phyloP scores from a whole-genome alignment of 805 yeast species.

The Limtongia smithiae region DNA sequence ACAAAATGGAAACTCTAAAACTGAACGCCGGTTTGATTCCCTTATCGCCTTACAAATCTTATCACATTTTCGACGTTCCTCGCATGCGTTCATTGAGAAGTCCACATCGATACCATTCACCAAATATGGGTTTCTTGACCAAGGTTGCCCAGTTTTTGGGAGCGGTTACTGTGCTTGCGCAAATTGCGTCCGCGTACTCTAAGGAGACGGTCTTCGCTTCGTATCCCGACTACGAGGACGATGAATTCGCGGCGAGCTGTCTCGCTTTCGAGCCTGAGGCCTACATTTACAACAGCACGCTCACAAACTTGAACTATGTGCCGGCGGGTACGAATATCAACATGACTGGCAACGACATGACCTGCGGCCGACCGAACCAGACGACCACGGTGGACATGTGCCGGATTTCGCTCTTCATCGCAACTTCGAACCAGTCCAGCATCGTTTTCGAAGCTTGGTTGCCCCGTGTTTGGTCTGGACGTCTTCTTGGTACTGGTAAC shows the following conservation, averaged over 20 bases:
- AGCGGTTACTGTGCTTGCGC: background rate
- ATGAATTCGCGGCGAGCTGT: slow-evolving; percentile 3
- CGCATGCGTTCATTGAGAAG: too few relatives aligned
- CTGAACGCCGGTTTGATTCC: background rate
- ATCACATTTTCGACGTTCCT: too few relatives aligned
- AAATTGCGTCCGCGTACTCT: background rate
- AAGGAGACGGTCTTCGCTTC: slow-evolving; percentile 1
- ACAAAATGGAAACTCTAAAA: background rate
- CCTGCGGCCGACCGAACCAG: slow-evolving; percentile 3
- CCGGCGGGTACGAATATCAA: slow-evolving; percentile 3
- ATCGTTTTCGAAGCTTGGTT: slow-evolving; percentile 7
- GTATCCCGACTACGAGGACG: background rate
- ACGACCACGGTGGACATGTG: slow-evolving; percentile 6
- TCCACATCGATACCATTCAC: too few relatives aligned
- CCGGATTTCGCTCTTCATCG: slow-evolving; percentile 1
- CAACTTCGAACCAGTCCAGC: slow-evolving; percentile 6
- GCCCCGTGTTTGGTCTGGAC: slow-evolving; percentile 2
- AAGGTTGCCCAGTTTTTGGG: background rate
- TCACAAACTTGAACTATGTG: slow-evolving; percentile 1
- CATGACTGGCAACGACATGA: slow-evolving; percentile 3
- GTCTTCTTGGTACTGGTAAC: slow-evolving; percentile 2
- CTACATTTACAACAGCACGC: slow-evolving; percentile 1
- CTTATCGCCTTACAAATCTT: too few relatives aligned
- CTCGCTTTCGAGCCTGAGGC: slow-evolving; percentile 1
- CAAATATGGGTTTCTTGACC: background rate